These are phyloP conservation scores for Brettanomyces bruxellensis DNA, from an alignment of 805 yeast species.

Conservation along the genomic window DNA sequence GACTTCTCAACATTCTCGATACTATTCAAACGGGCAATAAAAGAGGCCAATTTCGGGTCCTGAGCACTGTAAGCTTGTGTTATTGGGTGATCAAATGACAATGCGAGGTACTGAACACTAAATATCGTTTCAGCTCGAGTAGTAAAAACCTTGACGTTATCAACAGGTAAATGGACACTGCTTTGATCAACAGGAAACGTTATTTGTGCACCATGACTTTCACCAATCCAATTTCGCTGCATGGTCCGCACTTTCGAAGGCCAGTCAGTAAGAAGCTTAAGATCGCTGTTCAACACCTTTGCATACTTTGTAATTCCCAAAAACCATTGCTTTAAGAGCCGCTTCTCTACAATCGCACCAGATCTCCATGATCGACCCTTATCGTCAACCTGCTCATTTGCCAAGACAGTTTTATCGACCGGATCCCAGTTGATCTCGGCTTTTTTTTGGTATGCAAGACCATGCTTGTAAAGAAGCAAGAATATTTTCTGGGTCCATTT, in stretches of 20 bases:
- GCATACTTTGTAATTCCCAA: conserved; percentile 83
- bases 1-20: conserved; percentile 31
- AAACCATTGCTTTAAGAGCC: conserved; percentile 83
- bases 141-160: conserved; percentile 53
- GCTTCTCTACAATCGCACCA: conserved; percentile 88
- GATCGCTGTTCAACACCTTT: conserved; percentile 52
- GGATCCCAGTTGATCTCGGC: conserved; percentile 99
- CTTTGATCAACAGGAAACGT: conserved; percentile 28
- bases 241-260: conserved; percentile 80
- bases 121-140: conserved; percentile 85
- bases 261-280: conserved; percentile 61
- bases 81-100: conserved; percentile 64
- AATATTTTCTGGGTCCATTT: conserved; percentile 89
- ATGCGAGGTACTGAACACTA: conserved; percentile 75
- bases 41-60: conserved; percentile 34
- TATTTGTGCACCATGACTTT: conserved; percentile 71
- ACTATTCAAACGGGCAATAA: conserved; percentile 31
- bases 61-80: conserved; percentile 29
- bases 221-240: conserved; percentile 95
- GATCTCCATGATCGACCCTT: conserved; percentile 95
- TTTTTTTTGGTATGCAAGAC: conserved; percentile 75
- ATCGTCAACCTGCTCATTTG: conserved; percentile 92
- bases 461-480: conserved; percentile 58
- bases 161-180: conserved; percentile 4
- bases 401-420: conserved; percentile 85